Base-by-base conservation (phyloP, 305 asterid genomes). In the Fraxinus angustifolia region DNA sequence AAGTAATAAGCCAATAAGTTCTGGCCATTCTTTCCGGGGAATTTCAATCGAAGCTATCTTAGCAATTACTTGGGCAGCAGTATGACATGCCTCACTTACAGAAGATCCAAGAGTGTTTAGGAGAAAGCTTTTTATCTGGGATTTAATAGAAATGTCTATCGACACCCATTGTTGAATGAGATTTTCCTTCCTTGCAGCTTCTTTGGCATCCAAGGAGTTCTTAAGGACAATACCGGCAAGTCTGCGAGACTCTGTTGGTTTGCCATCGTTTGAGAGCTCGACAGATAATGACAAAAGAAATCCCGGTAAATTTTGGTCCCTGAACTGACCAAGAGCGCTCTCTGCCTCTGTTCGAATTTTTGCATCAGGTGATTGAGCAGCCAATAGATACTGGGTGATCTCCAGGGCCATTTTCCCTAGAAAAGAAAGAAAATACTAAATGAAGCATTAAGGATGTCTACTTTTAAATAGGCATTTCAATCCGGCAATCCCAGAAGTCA, bases 341-440 rank as follows among this genome's bases (percentile, higher is more conserved):
- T 95, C 99, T 8, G 97, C 99, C 42, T 92, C 93, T 10, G 78
- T 92, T 80, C 97, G 94, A 68, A 90, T 84, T 78, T 84, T 88
- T 11, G 97, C 91, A 87, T 93, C 98, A 1, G 92, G 90, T n/a
- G 98, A 93, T 82, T 95, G 99, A 77, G 99, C 99, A 70, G 93
- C 88, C 86, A 93, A 85, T 71, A 95, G 91, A 79, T 88, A 91
- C 78, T 90, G 97, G 72, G 98, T 95, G 80, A 95, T 91, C 77
- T 95, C 97, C 86, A 87, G 34, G 7, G 97, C 95, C 97, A 91
- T 92, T 82, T 87, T 62, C 42, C 91, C 97, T 90, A 70, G 75
- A 33, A 19, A 21, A 6, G 31, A 17, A 78, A 14, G 11, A 7
- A 77, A 14, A 56, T 35, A 11, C 28, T 6, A 21, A 6, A 23